Conservation (phyloP, 164 flowering plant species). For the Liriodendron chinense region DNA sequence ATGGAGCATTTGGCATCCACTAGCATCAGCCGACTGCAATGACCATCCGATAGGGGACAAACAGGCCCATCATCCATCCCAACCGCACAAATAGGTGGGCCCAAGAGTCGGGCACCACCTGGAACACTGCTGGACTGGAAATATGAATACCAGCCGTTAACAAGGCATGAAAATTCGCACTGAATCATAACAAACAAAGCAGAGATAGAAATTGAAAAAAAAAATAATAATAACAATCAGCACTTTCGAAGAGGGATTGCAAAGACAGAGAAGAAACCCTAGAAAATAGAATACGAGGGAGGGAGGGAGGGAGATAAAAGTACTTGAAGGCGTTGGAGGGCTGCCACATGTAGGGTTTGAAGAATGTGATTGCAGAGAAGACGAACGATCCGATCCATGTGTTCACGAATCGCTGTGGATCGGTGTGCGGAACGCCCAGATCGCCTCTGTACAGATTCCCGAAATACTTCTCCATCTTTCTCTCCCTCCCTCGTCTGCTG, state of each 20-base stretch:
- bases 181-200: background rate
- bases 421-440: conserved; percentile 89
- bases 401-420: conserved; percentile 52
- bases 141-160: no score
- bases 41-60: no score
- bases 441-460: conserved; percentile 88
- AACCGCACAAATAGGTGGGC: no score
- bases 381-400: conserved; percentile 80
- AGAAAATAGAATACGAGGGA: background rate
- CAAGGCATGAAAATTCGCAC: no score
- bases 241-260: background rate
- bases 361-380: conserved; percentile 61
- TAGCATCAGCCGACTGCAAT: no score
- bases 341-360: conserved; percentile 76
- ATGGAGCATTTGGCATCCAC: no score
- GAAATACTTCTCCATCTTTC: conserved; percentile 78
- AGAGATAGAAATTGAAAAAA: background rate
- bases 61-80: no score
- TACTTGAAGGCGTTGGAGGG: conserved; percentile 70
- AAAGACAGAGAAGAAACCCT: background rate
- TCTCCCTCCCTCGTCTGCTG: no score
- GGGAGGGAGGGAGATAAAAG: background rate
- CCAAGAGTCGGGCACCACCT: no score
- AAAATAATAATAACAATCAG: no score
- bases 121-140: no score